These are phyloP conservation scores for Syncephalis fuscata DNA, from an alignment of 371 early-diverging fungal species.

Conservation along the genomic window DNA sequence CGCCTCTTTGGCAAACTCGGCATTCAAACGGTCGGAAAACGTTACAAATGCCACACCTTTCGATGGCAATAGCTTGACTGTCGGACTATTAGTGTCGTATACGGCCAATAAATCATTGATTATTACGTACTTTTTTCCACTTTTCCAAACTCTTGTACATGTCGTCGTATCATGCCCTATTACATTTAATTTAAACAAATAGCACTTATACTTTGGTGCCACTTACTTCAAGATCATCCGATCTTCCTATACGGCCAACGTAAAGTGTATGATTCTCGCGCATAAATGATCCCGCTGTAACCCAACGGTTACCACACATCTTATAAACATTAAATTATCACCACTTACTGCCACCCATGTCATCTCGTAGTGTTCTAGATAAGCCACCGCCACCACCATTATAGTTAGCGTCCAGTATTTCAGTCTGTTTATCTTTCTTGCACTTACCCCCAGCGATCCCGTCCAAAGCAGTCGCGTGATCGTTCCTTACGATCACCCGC, in stretches of 20 bases:
- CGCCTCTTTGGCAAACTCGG: slow-evolving; percentile 82
- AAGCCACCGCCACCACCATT: background rate
- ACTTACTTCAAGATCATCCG: slow-evolving; percentile 26
- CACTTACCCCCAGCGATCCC: slow-evolving; percentile 31
- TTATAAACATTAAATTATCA: too few relatives aligned
- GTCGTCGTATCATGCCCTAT: slow-evolving; percentile 30
- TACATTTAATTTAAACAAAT: too few relatives aligned
- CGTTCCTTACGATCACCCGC: slow-evolving; percentile 39
- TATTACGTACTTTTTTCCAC: slow-evolving; percentile 41
- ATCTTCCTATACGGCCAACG: slow-evolving; percentile 47
- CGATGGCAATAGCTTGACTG: slow-evolving; percentile 32
- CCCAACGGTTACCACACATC: too few relatives aligned
- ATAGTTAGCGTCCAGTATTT: too few relatives aligned
- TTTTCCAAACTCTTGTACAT: slow-evolving; percentile 65
- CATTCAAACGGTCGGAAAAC: slow-evolving; percentile 42
- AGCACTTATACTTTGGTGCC: background rate
- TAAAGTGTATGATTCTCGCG: slow-evolving; percentile 56
- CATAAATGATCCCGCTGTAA: slow-evolving; percentile 55
- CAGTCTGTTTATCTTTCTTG: too few relatives aligned
- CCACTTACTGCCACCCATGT: slow-evolving; percentile 47
- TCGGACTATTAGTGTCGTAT: too few relatives aligned
- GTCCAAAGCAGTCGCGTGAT: slow-evolving; percentile 66
- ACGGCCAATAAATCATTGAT: slow-evolving; percentile 1
- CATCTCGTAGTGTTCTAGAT: slow-evolving; percentile 54
- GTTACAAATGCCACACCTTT: slow-evolving; percentile 71